A percentile compares a stretch with the other conserved stretches of the same genome.
Evolutionary conservation across 2,329 filamentous ascomycete genomes (phyloP).

Genomic region (Beauveria bassiana): DNA sequence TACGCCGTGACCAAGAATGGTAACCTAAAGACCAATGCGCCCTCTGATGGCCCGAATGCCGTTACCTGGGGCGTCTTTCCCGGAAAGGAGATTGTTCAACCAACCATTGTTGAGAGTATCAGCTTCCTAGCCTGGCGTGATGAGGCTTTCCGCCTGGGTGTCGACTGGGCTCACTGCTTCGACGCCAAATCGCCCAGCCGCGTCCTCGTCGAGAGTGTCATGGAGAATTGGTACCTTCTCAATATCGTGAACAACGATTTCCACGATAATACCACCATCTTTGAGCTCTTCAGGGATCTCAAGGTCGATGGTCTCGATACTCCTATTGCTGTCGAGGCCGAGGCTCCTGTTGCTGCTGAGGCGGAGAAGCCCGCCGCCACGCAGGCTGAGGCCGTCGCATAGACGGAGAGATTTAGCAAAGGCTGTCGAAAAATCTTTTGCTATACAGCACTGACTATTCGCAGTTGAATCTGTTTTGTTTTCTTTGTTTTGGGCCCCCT

Average conservation of each 20-base stretch:
- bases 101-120: conserved; percentile 97
- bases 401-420: conserved; percentile 1
- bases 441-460: background rate
- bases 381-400: conserved; percentile 2
- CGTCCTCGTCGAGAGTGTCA: conserved; percentile 70
- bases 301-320: conserved; percentile 56
- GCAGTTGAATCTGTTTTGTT: conserved; percentile 11
- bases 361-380: background rate
- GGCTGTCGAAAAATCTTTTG: background rate
- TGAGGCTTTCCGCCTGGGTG: conserved; percentile 86
- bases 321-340: conserved; percentile 16
- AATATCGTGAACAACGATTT: conserved; percentile 99
- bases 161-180: conserved; percentile 92
- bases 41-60: conserved; percentile 85
- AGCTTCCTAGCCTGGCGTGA: conserved; percentile 99
- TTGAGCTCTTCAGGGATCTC: conserved; percentile 76
- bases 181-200: conserved; percentile 68
- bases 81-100: conserved; percentile 98
- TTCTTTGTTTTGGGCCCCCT: conserved; percentile 16
- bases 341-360: conserved; percentile 15
- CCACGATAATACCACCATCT: conserved; percentile 74
- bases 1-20: conserved; percentile 85
- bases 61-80: conserved; percentile 99
- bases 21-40: conserved; percentile 75
- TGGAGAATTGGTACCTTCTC: conserved; percentile 87